Conservation (phyloP, 768 basidiomycete species). For the Scleroderma citrinum region DNA sequence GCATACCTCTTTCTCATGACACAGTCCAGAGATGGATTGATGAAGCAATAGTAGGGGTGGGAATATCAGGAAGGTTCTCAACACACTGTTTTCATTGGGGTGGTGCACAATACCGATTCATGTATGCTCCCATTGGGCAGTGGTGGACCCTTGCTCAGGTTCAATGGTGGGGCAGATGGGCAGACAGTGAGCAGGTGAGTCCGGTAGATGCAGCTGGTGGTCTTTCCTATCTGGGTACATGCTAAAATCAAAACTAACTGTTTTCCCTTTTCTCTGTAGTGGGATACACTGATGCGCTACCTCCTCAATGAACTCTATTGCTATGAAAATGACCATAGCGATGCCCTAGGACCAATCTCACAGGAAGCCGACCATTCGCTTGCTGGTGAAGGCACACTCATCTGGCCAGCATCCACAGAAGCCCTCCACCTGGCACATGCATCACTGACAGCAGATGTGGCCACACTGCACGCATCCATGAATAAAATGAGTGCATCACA, state of each 20-base stretch:
- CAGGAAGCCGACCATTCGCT: neutral
- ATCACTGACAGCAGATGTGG: neutral
- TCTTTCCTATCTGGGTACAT: neutral
- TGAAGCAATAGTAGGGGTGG: conserved; percentile 5
- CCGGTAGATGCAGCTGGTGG: too few species aligned
- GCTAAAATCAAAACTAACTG: neutral
- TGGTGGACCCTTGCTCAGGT: conserved; percentile 32
- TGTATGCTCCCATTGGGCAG: conserved; percentile 28
- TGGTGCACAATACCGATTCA: conserved; percentile 25
- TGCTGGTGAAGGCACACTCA: neutral
- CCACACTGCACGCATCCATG: neutral
- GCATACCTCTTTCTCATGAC: conserved; percentile 18
- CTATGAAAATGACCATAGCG: conserved; percentile 20
- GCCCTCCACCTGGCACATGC: neutral
- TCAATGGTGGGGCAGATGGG: conserved; percentile 42
- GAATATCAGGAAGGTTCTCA: conserved; percentile 11
- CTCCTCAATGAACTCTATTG: conserved; percentile 23
- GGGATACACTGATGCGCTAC: conserved; percentile 14
- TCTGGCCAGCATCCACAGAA: neutral
- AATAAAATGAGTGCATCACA: neutral
- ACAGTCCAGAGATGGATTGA: conserved; percentile 16
- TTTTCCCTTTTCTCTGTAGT: neutral
- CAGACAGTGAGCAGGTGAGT: conserved; percentile 31
- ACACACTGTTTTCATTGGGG: conserved; percentile 25
- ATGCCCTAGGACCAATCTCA: conserved; percentile 4